A percentile compares a stretch with the other conserved stretches of the same genome.
Evolutionary conservation across 768 basidiomycete species (phyloP).

Genomic region (Boletus rufocinnamomeus): DNA sequence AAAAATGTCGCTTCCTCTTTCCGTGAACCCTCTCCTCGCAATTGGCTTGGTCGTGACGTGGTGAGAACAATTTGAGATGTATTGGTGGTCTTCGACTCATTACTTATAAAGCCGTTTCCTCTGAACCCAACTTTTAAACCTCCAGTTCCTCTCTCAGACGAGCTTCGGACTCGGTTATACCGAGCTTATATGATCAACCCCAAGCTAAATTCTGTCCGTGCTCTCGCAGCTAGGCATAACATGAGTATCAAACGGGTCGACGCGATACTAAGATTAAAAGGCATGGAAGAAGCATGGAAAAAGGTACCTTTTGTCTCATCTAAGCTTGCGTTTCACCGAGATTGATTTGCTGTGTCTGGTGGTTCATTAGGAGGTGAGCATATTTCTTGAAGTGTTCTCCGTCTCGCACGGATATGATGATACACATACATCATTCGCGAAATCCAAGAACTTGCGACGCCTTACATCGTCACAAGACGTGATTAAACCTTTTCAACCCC

Average conservation of each 20-base stretch:
- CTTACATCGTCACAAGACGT: conserved; percentile 60
- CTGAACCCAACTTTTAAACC: conserved; percentile 84
- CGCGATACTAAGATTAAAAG: conserved; percentile 81
- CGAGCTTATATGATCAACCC: conserved; percentile 61
- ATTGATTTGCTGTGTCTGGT: conserved; percentile 12
- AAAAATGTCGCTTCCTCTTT: conserved; percentile 24
- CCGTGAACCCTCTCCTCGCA: conserved; percentile 43
- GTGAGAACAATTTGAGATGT: conserved; percentile 41
- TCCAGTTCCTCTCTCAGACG: conserved; percentile 71
- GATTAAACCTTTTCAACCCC: conserved; percentile 74
- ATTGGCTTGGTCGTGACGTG: conserved; percentile 63
- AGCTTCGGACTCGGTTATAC: conserved; percentile 58
- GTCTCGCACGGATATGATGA: conserved; percentile 45
- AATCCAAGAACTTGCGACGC: conserved; percentile 57
- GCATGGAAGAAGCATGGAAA: conserved; percentile 67
- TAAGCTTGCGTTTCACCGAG: conserved; percentile 2
- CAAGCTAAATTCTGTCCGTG: conserved; percentile 53
- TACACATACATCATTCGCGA: conserved; percentile 68
- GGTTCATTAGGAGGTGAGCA: conserved; percentile 43
- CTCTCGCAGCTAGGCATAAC: conserved; percentile 60
- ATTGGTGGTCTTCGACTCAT: conserved; percentile 2
- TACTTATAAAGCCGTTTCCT: conserved; percentile 68
- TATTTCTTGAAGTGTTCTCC: neutral
- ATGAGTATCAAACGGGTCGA: conserved; percentile 79
- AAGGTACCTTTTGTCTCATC: conserved; percentile 53